Evolutionary conservation across 768 basidiomycete genomes (phyloP).

Genomic region (Suillus ampliporus): DNA sequence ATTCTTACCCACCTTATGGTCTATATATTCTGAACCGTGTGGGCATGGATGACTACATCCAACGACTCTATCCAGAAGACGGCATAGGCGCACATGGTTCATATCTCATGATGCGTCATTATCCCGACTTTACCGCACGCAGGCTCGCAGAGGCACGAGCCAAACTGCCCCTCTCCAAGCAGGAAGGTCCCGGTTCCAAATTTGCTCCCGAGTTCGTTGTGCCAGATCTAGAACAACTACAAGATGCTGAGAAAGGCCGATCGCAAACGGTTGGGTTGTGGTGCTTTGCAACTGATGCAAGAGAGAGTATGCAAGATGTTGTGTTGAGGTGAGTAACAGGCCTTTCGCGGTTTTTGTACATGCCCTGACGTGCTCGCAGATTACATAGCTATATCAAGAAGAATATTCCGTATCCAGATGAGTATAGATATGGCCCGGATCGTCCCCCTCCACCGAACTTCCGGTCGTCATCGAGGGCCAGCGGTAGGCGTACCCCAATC

Average conservation of each 20-base stretch:
- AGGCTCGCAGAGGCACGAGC: slow-evolving; percentile 47
- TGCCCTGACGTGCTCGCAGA: slow-evolving; percentile 38
- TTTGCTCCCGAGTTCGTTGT: slow-evolving; percentile 57
- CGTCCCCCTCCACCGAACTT: slow-evolving; percentile 65
- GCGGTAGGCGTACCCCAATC: slow-evolving; percentile 22
- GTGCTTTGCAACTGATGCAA: slow-evolving; percentile 72
- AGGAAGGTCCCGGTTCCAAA: slow-evolving; percentile 44
- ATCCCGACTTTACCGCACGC: slow-evolving; percentile 65
- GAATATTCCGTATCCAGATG: slow-evolving; percentile 72
- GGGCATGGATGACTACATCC: slow-evolving; percentile 79
- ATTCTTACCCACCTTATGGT: slow-evolving; percentile 82
- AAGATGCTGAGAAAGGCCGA: slow-evolving; percentile 58
- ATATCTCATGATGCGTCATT: slow-evolving; percentile 77
- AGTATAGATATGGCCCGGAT: slow-evolving; percentile 72
- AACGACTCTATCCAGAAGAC: slow-evolving; percentile 80
- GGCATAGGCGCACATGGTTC: slow-evolving; percentile 61
- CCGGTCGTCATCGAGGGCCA: slow-evolving; percentile 37
- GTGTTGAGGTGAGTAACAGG: slow-evolving; percentile 60
- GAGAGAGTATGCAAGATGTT: slow-evolving; percentile 75
- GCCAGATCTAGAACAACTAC: slow-evolving; percentile 46
- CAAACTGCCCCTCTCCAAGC: slow-evolving; percentile 24
- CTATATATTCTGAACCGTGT: slow-evolving; percentile 85
- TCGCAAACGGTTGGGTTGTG: slow-evolving; percentile 72
- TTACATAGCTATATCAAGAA: slow-evolving; percentile 70
- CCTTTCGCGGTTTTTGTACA: neutral